A percentile compares a stretch with the other conserved stretches of the same genome.
phyloP scores from a whole-genome alignment of 2,329 filamentous ascomycete genomes.

The Mariannaea elegans region DNA sequence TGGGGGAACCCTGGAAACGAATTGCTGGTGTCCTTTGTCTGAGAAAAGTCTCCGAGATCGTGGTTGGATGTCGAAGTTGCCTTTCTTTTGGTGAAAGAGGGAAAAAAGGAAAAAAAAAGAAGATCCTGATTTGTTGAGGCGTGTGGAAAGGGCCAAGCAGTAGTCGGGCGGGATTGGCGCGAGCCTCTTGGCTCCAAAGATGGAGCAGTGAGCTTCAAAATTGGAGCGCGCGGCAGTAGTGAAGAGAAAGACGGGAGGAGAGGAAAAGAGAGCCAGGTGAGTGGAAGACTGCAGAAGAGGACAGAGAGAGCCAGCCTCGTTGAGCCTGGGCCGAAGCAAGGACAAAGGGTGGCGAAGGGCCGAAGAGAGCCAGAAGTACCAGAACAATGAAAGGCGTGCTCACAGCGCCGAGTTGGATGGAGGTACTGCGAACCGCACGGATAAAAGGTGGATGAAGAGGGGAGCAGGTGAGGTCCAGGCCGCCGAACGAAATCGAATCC shows the following conservation, averaged over 20 bases:
- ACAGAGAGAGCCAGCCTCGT: not conserved
- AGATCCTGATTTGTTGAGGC: not conserved
- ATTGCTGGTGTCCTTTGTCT: constrained; percentile 11
- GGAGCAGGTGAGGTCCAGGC: not conserved
- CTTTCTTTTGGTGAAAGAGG: constrained; percentile 1
- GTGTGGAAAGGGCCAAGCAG: not conserved
- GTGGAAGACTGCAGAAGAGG: not conserved
- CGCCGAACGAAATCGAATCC: not conserved
- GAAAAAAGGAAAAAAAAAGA: too few species aligned
- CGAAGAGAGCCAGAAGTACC: not conserved
- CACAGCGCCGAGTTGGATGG: not conserved
- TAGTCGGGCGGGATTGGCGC: not conserved
- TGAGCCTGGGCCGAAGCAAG: not conserved
- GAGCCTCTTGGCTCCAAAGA: not conserved
- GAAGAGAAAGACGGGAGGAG: not conserved
- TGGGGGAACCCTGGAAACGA: constrained; percentile 10
- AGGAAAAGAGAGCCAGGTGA: not conserved
- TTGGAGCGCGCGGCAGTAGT: not conserved
- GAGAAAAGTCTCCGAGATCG: not conserved
- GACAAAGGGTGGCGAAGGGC: not conserved
- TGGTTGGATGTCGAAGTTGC: not conserved
- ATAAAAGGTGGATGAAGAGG: not conserved
- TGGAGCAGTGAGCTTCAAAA: not conserved
- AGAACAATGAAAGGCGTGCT: not conserved
- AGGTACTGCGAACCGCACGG: not conserved